Evolutionary conservation across 495 filamentous ascomycete genomes (phyloP).

Genomic region (Cenococcum geophilum): DNA sequence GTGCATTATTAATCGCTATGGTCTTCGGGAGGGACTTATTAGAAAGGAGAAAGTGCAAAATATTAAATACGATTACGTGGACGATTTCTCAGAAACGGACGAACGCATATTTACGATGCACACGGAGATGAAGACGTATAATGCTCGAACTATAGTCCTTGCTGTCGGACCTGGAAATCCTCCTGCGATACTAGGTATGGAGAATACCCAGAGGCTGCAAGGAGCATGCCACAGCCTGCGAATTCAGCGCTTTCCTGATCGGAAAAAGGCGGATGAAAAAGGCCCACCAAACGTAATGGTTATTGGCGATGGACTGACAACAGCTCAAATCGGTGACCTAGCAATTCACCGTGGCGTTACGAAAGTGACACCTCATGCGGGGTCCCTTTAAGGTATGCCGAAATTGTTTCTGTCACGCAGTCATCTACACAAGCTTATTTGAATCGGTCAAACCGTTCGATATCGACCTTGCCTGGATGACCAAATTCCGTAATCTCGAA

Average conservation of each 20-base stretch:
- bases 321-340: constrained; percentile 55
- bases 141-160: constrained; percentile 49
- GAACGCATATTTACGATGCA: constrained; percentile 49
- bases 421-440: not conserved
- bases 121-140: constrained; percentile 43
- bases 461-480: constrained; percentile 57
- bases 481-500: constrained; percentile 59
- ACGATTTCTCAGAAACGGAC: constrained; percentile 24
- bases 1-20: constrained; percentile 49
- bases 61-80: constrained; percentile 44
- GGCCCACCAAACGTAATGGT: constrained; percentile 50
- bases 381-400: constrained; percentile 47
- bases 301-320: constrained; percentile 57
- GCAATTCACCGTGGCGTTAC: constrained; percentile 48
- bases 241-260: constrained; percentile 47
- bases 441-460: constrained; percentile 55
- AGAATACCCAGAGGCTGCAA: constrained; percentile 39
- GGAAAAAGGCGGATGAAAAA: constrained; percentile 41
- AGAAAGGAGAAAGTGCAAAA: constrained; percentile 46
- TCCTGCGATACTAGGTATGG: constrained; percentile 47
- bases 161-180: constrained; percentile 52
- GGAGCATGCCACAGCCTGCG: constrained; percentile 53
- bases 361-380: constrained; percentile 47
- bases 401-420: not conserved
- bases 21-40: constrained; percentile 43